These are phyloP conservation scores for Calophaca sinica DNA, from an alignment of 306 rosid genomes.

Conservation along the genomic window DNA sequence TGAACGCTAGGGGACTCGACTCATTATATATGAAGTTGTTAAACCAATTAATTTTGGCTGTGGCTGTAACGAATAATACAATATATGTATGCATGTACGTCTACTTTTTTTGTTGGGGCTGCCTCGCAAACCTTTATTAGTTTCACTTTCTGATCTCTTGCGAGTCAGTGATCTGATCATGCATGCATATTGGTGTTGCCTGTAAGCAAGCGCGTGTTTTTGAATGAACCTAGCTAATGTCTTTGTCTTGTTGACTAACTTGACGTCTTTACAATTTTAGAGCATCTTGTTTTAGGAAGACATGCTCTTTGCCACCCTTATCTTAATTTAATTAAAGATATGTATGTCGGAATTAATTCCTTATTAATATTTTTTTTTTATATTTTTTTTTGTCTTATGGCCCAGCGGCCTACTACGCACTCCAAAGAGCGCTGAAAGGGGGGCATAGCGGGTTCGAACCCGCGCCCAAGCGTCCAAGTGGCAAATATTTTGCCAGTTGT, in stretches of 20 bases:
- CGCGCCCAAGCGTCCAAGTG: no score
- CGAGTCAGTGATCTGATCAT: conserved; percentile 17
- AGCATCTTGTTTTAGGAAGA: conserved; percentile 11
- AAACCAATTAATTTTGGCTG: conserved; percentile 5
- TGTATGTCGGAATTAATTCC: no score
- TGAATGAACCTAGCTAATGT: not conserved
- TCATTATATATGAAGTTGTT: conserved; percentile 12
- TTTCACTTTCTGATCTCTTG: conserved; percentile 17
- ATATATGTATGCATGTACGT: conserved; percentile 23
- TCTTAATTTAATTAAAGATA: no score
- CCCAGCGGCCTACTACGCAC: no score
- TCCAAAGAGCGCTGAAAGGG: no score
- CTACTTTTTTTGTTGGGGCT: not conserved
- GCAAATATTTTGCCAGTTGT: no score
- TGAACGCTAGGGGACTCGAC: no score
- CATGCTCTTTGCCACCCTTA: conserved; percentile 19
- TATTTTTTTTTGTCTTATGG: no score
- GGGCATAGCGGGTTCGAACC: no score
- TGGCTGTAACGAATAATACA: conserved; percentile 23
- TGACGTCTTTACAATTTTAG: conserved; percentile 15
- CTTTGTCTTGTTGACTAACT: conserved; percentile 36
- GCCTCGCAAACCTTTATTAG: conserved; percentile 8
- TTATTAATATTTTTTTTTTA: no score
- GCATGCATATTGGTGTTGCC: conserved; percentile 32
- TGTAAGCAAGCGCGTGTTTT: conserved; percentile 35